Base-by-base conservation (phyloP, 495 filamentous ascomycete genomes). In the Echria macrotheca region DNA sequence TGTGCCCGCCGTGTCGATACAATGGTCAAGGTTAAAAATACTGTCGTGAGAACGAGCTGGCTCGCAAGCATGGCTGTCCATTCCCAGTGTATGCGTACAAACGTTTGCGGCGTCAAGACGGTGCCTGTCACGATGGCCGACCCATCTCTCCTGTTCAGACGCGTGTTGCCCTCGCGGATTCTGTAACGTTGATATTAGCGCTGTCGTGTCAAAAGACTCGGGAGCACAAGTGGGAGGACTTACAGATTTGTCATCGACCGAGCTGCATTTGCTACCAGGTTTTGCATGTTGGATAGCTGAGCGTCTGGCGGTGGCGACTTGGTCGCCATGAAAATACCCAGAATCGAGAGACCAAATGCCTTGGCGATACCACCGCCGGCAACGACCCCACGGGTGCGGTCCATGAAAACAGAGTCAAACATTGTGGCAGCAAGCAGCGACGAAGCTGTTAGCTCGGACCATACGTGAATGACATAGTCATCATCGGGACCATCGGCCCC, bases 11-110 rank as follows among this genome's bases (percentile, higher is more conserved):
- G 22, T 10, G 48, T 56, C n/a, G 33, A 12, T 2, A 8, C 24
- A 5, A 45, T 37, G 3, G 44, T 56, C 6, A 44, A 10, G 0
- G 24, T 18, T 9, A 57, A 35, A 24, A 57, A 57, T 18, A 53
- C 0, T 2, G 21, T 18, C 31, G 51, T 49, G 10, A 50, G 38
- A 1, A 38, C 26, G 0, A 55, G 52, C 36, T 59, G 52, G n/a
- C 45, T 41, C 0, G 37, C 46, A 3, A 59, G 41, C 35, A 59
- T 32, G 7, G 49, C 37, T 9, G 50, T 37, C 49, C 53, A 59
- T 19, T 39, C 44, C 56, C 56, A 59, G n/a, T 24, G 44, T 9
- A 59, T 39, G 14, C 44, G 23, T 26, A 59, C 47, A 19, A 58
- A 54, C 0, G 51, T 26, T 40, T 53, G 44, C n/a, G 50, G 46